Conservation (phyloP, 2,329 filamentous ascomycete species). For the Cercospora sojina region DNA sequence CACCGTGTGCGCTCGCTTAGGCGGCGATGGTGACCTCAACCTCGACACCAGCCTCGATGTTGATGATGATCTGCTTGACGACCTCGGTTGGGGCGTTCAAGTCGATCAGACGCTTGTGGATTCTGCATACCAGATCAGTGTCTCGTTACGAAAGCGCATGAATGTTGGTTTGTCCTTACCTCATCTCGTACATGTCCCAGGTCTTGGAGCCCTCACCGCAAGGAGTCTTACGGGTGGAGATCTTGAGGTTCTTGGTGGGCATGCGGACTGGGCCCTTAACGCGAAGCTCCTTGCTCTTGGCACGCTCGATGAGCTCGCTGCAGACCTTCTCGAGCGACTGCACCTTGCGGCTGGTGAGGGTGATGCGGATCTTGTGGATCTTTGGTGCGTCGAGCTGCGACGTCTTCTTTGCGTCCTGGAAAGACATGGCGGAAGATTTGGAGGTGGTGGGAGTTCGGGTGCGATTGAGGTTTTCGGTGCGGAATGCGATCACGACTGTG, state of each 20-base stretch:
- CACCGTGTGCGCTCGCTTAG: constrained; percentile 45
- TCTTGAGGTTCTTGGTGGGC: constrained; percentile 93
- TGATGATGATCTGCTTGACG: constrained; percentile 95
- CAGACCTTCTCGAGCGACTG: constrained; percentile 96
- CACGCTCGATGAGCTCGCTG: constrained; percentile 96
- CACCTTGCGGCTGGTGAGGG: constrained; percentile 92
- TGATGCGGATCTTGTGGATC: constrained; percentile 98
- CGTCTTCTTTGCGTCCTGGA: constrained; percentile 89
- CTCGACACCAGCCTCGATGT: constrained; percentile 91
- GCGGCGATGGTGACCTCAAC: constrained; percentile 90
- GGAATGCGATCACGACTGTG: constrained; percentile 51
- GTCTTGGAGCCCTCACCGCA: constrained; percentile 99
- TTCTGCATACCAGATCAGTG: constrained; percentile 27
- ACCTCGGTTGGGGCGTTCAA: constrained; percentile 97
- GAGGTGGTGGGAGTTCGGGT: constrained; percentile 27
- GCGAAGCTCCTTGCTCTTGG: constrained; percentile 96
- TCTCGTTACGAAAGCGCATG: constrained; percentile 26
- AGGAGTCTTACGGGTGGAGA: constrained; percentile 98
- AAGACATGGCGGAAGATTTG: constrained; percentile 66
- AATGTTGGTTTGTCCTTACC: constrained; percentile 70
- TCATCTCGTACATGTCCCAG: constrained; percentile 98
- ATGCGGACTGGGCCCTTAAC: constrained; percentile 98
- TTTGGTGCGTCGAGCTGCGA: constrained; percentile 85
- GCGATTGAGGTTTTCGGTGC: constrained; percentile 37
- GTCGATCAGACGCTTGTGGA: constrained; percentile 43